Evolutionary conservation across 768 basidiomycete species (phyloP), one percentile per base, ranked within the genome.

Genomic region (Auricularia heimuer): DNA sequence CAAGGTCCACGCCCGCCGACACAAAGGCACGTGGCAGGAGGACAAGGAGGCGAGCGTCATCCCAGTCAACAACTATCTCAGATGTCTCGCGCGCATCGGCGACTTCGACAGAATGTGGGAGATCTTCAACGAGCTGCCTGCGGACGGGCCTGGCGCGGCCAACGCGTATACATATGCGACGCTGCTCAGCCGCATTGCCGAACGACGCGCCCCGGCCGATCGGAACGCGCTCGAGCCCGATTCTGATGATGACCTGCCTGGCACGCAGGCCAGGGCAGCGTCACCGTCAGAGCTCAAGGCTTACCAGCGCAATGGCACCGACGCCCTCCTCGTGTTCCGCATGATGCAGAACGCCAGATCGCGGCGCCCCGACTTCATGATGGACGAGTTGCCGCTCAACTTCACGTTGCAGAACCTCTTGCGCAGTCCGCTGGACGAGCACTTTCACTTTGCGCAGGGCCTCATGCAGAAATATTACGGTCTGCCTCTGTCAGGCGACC

Each of bases 311-410:
- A 79, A 79, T 64, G 84, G 86, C 8, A 81, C 84, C 18, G 87
- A 91, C 67, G 88, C 87, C 14, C 87, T 82, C 70, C 77, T 88
- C 16, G 74, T 93, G 14, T 92, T 91, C 91, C 77, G 74, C 11
- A 83, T 86, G 70, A 79, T 87, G 75, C 69, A 82, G 65, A 87
- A 85, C 67, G 76, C 79, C 18, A 73, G 80, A 16, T 79, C 81
- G 64, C 81, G 77, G 66, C 74, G 71, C 36, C 73, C 79, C 2
- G 74, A 78, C 8, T 78, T 88, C 58, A 66, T 73, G 54, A 73
- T 88, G 33, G 88, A 90, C 70, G 76, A 81, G 82, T 84, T 2
- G 76, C 93, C 37, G 74, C 81, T 1, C 79, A 77, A 29, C 89
- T 89, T 37, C 77, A 79, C 33, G 71, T 80, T 10, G 67, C 80